Evolutionary conservation across 78 protist genomes (phyloP).

Genomic region (Dictyostelium intermedium): DNA sequence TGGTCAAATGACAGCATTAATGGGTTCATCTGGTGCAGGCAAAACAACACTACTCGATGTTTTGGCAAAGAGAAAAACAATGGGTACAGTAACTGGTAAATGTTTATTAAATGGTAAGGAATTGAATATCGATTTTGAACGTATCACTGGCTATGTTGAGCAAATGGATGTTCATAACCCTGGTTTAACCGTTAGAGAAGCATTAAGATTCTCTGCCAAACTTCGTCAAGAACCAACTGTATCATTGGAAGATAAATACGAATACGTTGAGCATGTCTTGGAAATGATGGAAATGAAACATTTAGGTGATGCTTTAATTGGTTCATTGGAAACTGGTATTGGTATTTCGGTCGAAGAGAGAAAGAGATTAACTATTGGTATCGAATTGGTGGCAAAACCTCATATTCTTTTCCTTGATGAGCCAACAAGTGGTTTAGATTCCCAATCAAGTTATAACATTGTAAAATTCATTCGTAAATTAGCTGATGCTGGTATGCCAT

Average conservation of each 20-base stretch:
- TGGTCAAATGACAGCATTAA: conserved; percentile 84
- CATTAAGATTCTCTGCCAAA: conserved; percentile 60
- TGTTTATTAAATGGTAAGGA: conserved; percentile 84
- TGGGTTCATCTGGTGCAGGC: conserved; percentile 86
- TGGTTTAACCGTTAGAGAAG: conserved; percentile 66
- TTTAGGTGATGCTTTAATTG: conserved; percentile 74
- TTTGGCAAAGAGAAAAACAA: conserved; percentile 88
- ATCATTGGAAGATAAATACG: conserved; percentile 32
- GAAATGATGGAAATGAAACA: conserved; percentile 78
- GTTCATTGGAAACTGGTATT: conserved; percentile 59
- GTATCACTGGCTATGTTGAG: conserved; percentile 82
- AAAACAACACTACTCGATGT: conserved; percentile 91
- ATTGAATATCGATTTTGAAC: conserved; percentile 52
- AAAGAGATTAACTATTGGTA: conserved; percentile 74
- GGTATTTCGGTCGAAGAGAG: conserved; percentile 68
- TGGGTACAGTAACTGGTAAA: conserved; percentile 81
- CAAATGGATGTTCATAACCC: conserved; percentile 78
- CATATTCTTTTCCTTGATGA: conserved; percentile 35
- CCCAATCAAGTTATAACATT: conserved; percentile 66
- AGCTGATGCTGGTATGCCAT: conserved; percentile 78
- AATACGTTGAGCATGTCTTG: conserved; percentile 47
- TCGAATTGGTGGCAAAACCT: conserved; percentile 76
- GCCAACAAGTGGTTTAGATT: conserved; percentile 49
- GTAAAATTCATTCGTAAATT: conserved; percentile 50
- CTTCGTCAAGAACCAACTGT: conserved; percentile 50